Base-by-base conservation (phyloP, 805 yeast species). In the Saturnispora kantuleensis region DNA sequence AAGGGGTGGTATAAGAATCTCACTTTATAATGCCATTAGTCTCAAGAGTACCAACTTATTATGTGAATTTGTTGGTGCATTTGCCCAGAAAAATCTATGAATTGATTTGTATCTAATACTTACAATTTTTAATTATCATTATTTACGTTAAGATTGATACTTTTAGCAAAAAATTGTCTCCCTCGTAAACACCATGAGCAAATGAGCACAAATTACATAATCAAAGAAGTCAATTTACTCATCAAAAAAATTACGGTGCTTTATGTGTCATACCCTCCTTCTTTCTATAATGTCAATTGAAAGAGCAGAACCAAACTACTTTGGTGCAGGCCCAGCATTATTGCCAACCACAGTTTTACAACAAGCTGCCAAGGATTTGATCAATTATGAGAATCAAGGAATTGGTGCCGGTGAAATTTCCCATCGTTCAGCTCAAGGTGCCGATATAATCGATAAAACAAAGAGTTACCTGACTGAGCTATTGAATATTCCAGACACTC, bases 301-400 rank as follows among this genome's bases (percentile, higher is more conserved):
- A 39, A 77, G 90, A 68, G 79, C 72, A 61, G 80, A 79, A 57
- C 87, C 88, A 45, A 69, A 76, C 57, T 85, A 93, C 62, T 93
- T 87, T 57, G 98, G 97, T 46, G 97, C 99, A n/a, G 99, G 99
- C 11, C 99, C 99, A 40, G 98, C 98, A 1, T 73, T 81, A 42
- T 71, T 93, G 37, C 97, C 97, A 31, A 79, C 90, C 3, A 58
- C 65, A 4, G 97, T 90, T 2, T 73, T 93, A 44, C 81, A 86
- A 65, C 81, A 85, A 66, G 96, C 97, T 5, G 95, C 97, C 2
- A 60, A 63, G 30, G 97, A 93, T 60, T 69, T 93, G 51, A 60
- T 93, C 49, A 76, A 79, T 56, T 93, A 76, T 64, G 68, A 83
- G 44, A 71, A 68, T 35, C 67, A 71, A 31, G 94, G 89, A 26